Evolutionary conservation across 345 rosid genomes (phyloP).

Genomic region (Physaria fendleri): DNA sequence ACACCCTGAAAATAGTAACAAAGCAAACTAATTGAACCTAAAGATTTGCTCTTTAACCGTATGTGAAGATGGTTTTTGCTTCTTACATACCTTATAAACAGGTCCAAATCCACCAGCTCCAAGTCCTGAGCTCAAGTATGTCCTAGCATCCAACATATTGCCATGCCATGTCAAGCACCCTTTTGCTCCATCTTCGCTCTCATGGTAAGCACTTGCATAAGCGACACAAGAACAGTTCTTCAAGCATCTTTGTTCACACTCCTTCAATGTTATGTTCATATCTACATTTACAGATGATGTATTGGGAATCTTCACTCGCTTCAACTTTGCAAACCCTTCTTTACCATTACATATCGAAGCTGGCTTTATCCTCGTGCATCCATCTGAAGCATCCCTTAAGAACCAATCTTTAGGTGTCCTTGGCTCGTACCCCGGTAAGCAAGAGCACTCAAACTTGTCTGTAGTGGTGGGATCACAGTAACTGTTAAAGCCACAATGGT

Average conservation of each 20-base stretch:
- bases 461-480: slow-evolving; percentile 33
- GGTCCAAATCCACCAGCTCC: slow-evolving; percentile 73
- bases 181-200: slow-evolving; percentile 22
- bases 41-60: no score
- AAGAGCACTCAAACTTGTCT: slow-evolving; percentile 38
- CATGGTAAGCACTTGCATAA: slow-evolving; percentile 45
- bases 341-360: slow-evolving; percentile 22
- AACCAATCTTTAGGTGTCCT: slow-evolving; percentile 38
- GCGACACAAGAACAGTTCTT: slow-evolving; percentile 53
- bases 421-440: slow-evolving; percentile 69
- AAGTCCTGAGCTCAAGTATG: slow-evolving; percentile 37
- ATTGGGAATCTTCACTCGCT: slow-evolving; percentile 44
- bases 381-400: slow-evolving; percentile 42
- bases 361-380: slow-evolving; percentile 39
- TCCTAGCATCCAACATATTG: slow-evolving; percentile 36
- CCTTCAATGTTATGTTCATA: slow-evolving; percentile 35
- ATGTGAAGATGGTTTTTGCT: not conserved
- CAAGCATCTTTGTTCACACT: slow-evolving; percentile 37
- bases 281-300: slow-evolving; percentile 34
- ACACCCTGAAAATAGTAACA: no score
- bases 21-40: no score
- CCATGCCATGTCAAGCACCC: slow-evolving; percentile 62
- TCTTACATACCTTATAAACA: slow-evolving; percentile 51
- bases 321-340: slow-evolving; percentile 52
- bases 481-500: slow-evolving; percentile 49